Conservation (phyloP, 805 yeast species). For the Groenewaldozyma salmanticensis region DNA sequence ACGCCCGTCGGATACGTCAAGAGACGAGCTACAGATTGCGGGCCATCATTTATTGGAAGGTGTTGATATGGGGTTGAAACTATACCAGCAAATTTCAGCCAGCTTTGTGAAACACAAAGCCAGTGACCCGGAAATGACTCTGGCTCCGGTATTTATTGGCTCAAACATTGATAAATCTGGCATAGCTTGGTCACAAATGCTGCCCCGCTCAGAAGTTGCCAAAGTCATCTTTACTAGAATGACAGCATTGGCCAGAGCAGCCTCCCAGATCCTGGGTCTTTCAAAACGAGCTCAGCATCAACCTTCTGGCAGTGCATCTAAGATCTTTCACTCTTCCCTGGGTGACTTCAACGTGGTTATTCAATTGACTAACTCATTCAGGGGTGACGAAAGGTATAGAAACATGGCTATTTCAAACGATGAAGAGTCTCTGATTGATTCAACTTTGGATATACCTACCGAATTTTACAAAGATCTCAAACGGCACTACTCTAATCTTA, state of each 20-base stretch:
- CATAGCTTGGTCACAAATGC: constrained; percentile 61
- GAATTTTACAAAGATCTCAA: constrained; percentile 53
- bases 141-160: constrained; percentile 72
- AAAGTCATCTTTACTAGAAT: constrained; percentile 79
- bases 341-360: constrained; percentile 79
- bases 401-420: constrained; percentile 30
- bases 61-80: constrained; percentile 41
- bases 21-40: constrained; percentile 10
- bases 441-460: constrained; percentile 51
- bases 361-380: constrained; percentile 38
- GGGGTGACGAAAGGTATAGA: constrained; percentile 23
- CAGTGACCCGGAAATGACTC: constrained; percentile 72
- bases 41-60: constrained; percentile 18
- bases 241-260: constrained; percentile 78
- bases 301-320: constrained; percentile 4
- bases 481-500: constrained; percentile 51
- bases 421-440: constrained; percentile 28
- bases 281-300: constrained; percentile 33
- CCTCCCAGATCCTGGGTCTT: constrained; percentile 26
- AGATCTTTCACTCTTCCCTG: constrained; percentile 71
- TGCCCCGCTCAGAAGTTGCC: constrained; percentile 34
- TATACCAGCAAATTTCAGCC: constrained; percentile 50
- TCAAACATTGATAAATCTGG: constrained; percentile 84
- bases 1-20: constrained; percentile 16
- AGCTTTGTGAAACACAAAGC: constrained; percentile 62